A percentile compares a stretch with the other conserved stretches of the same genome.
Evolutionary conservation across 805 yeast species (phyloP).

Genomic region (Saccharomycopsis amapae): DNA sequence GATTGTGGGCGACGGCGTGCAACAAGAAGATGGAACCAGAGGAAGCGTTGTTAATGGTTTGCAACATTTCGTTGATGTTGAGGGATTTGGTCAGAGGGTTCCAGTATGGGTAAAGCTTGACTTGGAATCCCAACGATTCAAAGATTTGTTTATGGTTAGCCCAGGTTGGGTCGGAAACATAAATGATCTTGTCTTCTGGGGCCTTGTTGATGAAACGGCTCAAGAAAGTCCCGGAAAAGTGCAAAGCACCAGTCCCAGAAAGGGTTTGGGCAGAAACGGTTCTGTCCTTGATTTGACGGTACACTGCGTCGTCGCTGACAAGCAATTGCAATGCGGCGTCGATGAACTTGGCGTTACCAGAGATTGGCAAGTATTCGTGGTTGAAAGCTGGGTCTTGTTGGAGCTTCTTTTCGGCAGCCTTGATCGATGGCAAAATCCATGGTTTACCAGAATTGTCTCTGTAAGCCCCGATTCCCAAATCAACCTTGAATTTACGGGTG

Average conservation of each 20-base stretch:
- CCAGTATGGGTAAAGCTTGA: slow-evolving; percentile 81
- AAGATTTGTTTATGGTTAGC: slow-evolving; percentile 90
- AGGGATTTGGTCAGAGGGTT: slow-evolving; percentile 60
- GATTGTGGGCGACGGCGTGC: slow-evolving; percentile 96
- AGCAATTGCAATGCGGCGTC: slow-evolving; percentile 61
- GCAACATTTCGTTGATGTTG: slow-evolving; percentile 61
- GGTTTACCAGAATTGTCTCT: slow-evolving; percentile 85
- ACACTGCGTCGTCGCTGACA: slow-evolving; percentile 49
- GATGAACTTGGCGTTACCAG: slow-evolving; percentile 67
- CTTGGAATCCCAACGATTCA: slow-evolving; percentile 56
- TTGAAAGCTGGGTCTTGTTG: slow-evolving; percentile 47
- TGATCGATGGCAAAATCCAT: slow-evolving; percentile 74
- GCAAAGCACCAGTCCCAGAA: slow-evolving; percentile 92
- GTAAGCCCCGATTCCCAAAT: slow-evolving; percentile 91
- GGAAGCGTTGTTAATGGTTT: slow-evolving; percentile 51
- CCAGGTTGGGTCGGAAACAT: slow-evolving; percentile 93
- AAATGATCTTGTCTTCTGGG: slow-evolving; percentile 35
- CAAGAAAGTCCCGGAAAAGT: slow-evolving; percentile 77
- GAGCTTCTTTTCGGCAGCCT: slow-evolving; percentile 52
- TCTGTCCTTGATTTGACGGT: slow-evolving; percentile 47
- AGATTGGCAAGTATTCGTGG: slow-evolving; percentile 84
- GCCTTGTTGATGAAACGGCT: slow-evolving; percentile 34
- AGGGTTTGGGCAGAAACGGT: slow-evolving; percentile 82
- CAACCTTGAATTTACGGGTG: slow-evolving; percentile 60
- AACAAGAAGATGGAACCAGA: slow-evolving; percentile 36